Conservation (phyloP, 176 grass and related monocot species). For the Oryza brachyantha region DNA sequence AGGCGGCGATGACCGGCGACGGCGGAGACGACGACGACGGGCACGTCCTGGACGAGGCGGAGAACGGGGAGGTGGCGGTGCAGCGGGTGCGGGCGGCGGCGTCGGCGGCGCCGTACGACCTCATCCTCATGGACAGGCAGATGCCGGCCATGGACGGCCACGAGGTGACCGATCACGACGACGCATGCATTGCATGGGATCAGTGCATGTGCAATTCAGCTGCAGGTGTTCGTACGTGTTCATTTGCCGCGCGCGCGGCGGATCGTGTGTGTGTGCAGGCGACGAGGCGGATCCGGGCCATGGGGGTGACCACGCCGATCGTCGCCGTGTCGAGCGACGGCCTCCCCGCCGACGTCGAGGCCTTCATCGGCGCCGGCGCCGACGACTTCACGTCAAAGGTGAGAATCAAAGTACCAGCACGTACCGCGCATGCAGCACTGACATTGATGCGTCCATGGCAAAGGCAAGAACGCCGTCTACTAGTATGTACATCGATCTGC, state of each 20-base stretch:
- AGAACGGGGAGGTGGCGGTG: conserved; percentile 48
- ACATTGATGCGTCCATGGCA: no score
- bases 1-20: conserved; percentile 3
- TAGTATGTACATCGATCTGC: background rate
- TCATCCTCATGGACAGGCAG: conserved; percentile 62
- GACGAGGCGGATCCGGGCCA: conserved; percentile 46
- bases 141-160: conserved; percentile 68
- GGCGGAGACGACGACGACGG: no score
- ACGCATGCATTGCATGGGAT: no score
- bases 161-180: no score
- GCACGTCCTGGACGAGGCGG: conserved; percentile 41
- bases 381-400: conserved; percentile 67
- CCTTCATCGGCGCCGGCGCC: conserved; percentile 61
- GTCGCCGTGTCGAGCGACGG: conserved; percentile 59
- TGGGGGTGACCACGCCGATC: conserved; percentile 61
- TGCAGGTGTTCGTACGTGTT: background rate
- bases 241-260: background rate
- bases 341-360: conserved; percentile 46
- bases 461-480: no score
- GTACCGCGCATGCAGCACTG: no score
- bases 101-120: conserved; percentile 33
- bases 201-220: no score
- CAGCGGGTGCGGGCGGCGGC: conserved; percentile 19
- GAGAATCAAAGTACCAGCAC: no score
- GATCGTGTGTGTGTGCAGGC: conserved; percentile 33